Percentiles rank a stretch among this genome's conserved stretches.
Evolutionary conservation across 495 filamentous ascomycete genomes (phyloP).

Genomic region (Chaetomium cochliodes): DNA sequence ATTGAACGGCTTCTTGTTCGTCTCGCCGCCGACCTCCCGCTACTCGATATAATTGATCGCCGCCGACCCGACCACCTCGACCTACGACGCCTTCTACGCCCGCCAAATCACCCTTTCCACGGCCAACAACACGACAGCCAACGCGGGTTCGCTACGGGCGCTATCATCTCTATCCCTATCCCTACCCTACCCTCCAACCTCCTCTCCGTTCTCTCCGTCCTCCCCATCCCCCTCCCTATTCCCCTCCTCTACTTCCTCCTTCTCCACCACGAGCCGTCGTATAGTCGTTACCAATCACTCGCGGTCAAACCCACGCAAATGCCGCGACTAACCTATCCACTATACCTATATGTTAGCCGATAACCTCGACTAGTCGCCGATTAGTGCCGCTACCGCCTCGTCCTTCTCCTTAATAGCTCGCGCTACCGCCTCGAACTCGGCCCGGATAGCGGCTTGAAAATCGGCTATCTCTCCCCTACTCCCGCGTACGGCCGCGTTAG

Average conservation of each 20-base stretch:
- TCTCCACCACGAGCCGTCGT: background rate
- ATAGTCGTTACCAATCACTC: constrained; percentile 2
- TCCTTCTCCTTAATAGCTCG: background rate
- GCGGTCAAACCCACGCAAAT: constrained; percentile 4
- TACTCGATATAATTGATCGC: background rate
- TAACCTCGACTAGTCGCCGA: constrained; percentile 4
- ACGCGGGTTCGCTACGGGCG: background rate
- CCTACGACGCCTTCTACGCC: constrained; percentile 4
- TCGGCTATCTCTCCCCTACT: too few relatives aligned
- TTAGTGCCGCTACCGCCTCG: background rate
- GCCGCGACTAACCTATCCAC: background rate
- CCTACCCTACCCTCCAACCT: background rate
- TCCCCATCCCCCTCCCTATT: background rate
- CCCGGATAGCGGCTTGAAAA: background rate
- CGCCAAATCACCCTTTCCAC: constrained; percentile 8
- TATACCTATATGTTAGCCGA: background rate
- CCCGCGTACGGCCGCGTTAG: too few relatives aligned
- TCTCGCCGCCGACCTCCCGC: background rate
- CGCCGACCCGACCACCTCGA: constrained; percentile 4
- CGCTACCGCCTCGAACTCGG: background rate
- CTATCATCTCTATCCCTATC: background rate
- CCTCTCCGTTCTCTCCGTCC: too few relatives aligned
- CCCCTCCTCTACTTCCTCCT: background rate
- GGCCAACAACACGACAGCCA: background rate
- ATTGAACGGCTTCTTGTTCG: constrained; percentile 12